phyloP scores from a whole-genome alignment of 148 eudicot genomes.

The Gaultheria prostrata region DNA sequence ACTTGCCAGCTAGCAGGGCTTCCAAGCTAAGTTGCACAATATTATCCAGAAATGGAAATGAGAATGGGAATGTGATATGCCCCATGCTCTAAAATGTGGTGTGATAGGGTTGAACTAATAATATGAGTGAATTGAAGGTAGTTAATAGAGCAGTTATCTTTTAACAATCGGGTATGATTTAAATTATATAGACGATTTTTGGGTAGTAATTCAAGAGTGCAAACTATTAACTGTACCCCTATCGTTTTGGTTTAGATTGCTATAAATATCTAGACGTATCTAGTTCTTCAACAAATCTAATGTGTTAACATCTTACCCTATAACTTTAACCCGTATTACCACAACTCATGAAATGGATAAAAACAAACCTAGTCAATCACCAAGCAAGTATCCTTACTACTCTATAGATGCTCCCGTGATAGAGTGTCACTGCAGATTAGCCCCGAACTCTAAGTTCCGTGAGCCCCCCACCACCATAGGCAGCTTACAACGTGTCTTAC shows the following conservation, averaged over 20 bases:
- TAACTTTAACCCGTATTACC: not conserved
- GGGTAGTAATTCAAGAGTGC: not conserved
- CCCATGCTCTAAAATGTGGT: not conserved
- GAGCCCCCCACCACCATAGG: not conserved
- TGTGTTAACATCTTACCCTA: not conserved
- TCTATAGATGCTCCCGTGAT: not conserved
- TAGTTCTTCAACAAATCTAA: not conserved
- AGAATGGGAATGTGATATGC: not conserved
- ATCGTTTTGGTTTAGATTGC: not conserved
- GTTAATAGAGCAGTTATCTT: not conserved
- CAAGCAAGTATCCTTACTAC: not conserved
- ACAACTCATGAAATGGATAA: not conserved
- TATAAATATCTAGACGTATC: not conserved
- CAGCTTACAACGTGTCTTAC: not conserved
- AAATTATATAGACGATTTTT: not conserved
- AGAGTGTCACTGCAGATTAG: not conserved
- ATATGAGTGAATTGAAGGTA: not conserved
- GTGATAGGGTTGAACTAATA: not conserved
- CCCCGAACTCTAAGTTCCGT: not conserved
- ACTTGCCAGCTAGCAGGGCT: not conserved
- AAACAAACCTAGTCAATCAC: not conserved
- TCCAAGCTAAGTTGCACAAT: not conserved
- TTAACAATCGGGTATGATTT: no score
- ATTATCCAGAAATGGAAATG: not conserved
- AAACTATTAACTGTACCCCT: not conserved